Base-by-base conservation (phyloP, 139 green algal genomes). In the Chlamydomonas asymmetrica region DNA sequence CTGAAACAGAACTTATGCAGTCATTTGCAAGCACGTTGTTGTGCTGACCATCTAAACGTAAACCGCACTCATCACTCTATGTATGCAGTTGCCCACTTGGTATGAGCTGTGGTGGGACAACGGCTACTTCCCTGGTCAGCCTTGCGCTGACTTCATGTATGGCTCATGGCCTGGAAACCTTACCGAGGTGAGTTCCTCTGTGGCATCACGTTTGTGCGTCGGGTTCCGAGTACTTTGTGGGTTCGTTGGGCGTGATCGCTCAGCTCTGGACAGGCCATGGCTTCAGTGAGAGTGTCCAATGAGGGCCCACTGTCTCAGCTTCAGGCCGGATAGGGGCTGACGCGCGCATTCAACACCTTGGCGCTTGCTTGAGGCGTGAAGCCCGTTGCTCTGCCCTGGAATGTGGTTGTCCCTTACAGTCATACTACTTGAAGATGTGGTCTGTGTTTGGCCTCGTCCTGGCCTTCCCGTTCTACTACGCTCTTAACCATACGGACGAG, bases 31-130 rank as follows among this genome's bases (percentile, higher is more conserved):
- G n/a, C n/a, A n/a, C n/a, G n/a, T n/a, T n/a, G n/a, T n/a, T n/a
- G n/a, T n/a, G n/a, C n/a, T n/a, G n/a, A n/a, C n/a, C n/a, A n/a
- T n/a, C n/a, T n/a, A n/a, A n/a, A n/a, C n/a, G n/a, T n/a, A n/a
- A n/a, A n/a, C n/a, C n/a, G n/a, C n/a, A n/a, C n/a, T n/a, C n/a
- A 32, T 76, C 23, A 29, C 54, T 32, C 52, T 57, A 35, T 67
- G 31, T 48, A 35, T 37, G 35, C 81, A 90, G 85, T 48, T 90
- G 34, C 81, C 81, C 1, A 66, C 83, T 0, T 88, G 80, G 79
- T 85, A 90, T 34, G 85, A 90, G 73, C 59, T 87, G 27, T 90
- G 85, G 85, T 90, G 85, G 85, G 78, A 90, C 63, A 85, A 90
- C 66, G 85, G 85, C 43, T 74, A 82, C 43, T 81, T 85, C 49